phyloP scores from a whole-genome alignment of 345 rosid species.

The Eucalyptus fibrosa region DNA sequence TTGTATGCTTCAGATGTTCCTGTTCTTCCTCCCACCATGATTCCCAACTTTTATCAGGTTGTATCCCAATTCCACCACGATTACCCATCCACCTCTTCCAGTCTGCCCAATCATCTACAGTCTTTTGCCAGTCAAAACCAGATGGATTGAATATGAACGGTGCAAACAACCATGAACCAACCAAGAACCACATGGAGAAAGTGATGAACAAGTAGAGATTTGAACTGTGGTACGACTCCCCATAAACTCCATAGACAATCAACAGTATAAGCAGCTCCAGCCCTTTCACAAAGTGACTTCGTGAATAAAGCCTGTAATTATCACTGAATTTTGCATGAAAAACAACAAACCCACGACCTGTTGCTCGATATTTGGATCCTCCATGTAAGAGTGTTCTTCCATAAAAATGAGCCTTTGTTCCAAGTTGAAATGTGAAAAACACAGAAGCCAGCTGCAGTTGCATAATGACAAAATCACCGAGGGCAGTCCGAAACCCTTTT shows the following conservation, averaged over 20 bases:
- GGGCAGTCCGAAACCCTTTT: conserved; percentile 83
- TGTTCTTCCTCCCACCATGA: conserved; percentile 98
- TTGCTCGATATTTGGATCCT: conserved; percentile 86
- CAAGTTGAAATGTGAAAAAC: conserved; percentile 97
- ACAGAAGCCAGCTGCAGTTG: conserved; percentile 94
- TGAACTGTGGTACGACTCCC: conserved; percentile 65
- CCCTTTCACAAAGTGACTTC: conserved; percentile 95
- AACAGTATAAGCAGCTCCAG: conserved; percentile 63
- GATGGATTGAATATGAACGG: conserved; percentile 95
- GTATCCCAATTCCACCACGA: conserved; percentile 92
- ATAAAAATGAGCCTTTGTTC: conserved; percentile 86
- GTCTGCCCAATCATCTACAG: conserved; percentile 96
- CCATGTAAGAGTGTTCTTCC: conserved; percentile 96
- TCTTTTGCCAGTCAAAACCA: conserved; percentile 97
- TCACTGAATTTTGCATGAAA: conserved; percentile 88
- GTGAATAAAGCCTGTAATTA: conserved; percentile 78
- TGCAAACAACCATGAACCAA: conserved; percentile 88
- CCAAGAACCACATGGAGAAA: conserved; percentile 89
- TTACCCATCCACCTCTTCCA: conserved; percentile 99
- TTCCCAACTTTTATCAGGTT: conserved; percentile 72
- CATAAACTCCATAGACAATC: conserved; percentile 69
- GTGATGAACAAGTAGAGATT: conserved; percentile 61
- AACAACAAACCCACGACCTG: conserved; percentile 92
- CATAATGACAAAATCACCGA: conserved; percentile 89
- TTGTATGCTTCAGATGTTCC: conserved; percentile 69